A percentile compares a stretch with the other conserved stretches of the same genome.
Evolutionary conservation across 2,329 filamentous ascomycete genomes (phyloP).

Genomic region (Thyridium curvatum): DNA sequence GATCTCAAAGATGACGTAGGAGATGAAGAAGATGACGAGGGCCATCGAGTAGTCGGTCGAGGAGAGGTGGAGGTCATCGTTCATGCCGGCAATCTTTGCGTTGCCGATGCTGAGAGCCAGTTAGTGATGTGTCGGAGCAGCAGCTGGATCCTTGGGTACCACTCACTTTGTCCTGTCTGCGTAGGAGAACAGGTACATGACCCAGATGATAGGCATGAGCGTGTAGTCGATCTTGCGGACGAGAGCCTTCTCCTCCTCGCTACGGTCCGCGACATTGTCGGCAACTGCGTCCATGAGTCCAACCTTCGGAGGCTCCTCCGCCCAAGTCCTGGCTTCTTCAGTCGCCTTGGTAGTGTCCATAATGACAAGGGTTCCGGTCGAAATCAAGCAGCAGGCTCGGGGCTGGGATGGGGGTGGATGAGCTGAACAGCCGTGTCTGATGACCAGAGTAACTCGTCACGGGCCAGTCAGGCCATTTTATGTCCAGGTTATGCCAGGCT

Average conservation of each 20-base stretch:
- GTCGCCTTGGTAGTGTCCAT: too few relatives aligned
- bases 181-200: constrained; percentile 34
- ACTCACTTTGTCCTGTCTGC: constrained; percentile 38
- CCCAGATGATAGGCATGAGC: constrained; percentile 31
- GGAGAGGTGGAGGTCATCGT: constrained; percentile 53
- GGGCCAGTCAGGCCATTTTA: too few relatives aligned
- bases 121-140: too few relatives aligned
- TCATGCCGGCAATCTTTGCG: constrained; percentile 53
- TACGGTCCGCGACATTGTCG: constrained; percentile 5
- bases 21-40: constrained; percentile 81
- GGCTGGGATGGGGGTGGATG: too few relatives aligned
- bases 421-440: too few relatives aligned
- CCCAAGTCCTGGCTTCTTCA: too few relatives aligned
- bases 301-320: too few relatives aligned
- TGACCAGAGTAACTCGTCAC: too few relatives aligned
- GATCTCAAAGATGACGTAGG: constrained; percentile 73
- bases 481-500: too few relatives aligned
- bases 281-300: not conserved
- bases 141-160: too few relatives aligned
- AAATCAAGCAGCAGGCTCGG: too few relatives aligned
- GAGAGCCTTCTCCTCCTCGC: constrained; percentile 5
- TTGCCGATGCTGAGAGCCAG: constrained; percentile 62
- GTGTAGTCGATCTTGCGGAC: constrained; percentile 29
- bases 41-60: constrained; percentile 64
- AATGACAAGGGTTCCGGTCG: too few relatives aligned